phyloP scores from a whole-genome alignment of 768 basidiomycete genomes.

The Macrolepiota fuliginosa region DNA sequence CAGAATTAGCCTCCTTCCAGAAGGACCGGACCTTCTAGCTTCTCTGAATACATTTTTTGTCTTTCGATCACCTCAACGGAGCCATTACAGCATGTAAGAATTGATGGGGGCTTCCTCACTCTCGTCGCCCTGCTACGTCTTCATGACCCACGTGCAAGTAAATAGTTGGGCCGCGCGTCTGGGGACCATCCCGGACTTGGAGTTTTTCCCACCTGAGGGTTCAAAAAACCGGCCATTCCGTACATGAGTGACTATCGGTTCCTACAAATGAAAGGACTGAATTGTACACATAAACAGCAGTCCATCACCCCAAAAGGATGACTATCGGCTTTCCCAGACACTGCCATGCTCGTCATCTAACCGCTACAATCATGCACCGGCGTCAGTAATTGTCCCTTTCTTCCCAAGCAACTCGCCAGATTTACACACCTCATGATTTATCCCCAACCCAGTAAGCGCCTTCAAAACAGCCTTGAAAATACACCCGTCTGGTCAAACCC shows the following conservation, averaged over 20 bases:
- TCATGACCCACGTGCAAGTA: neutral
- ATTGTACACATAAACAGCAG: neutral
- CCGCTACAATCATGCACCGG: slow-evolving; percentile 31
- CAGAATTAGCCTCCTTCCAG: neutral
- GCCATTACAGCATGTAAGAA: slow-evolving; percentile 9
- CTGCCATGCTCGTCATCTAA: slow-evolving; percentile 54
- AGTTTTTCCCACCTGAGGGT: neutral
- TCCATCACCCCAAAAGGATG: slow-evolving; percentile 9
- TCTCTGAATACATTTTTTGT: neutral
- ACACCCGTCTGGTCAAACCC: slow-evolving; percentile 2
- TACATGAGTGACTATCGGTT: too few relatives aligned
- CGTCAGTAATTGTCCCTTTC: slow-evolving; percentile 17
- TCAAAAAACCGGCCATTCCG: neutral
- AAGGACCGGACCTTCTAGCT: neutral
- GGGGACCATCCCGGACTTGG: neutral
- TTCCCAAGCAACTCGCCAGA: slow-evolving; percentile 11
- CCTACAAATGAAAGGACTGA: neutral
- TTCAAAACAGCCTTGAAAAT: slow-evolving; percentile 48
- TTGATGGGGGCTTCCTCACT: neutral
- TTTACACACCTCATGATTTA: slow-evolving; percentile 49
- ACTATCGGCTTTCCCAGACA: slow-evolving; percentile 47
- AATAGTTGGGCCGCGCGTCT: neutral
- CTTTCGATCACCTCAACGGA: neutral
- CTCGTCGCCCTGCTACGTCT: neutral
- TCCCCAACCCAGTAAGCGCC: slow-evolving; percentile 46